Evolutionary conservation across 2,329 filamentous ascomycete species (phyloP).

Genomic region (Boeremia exigua): DNA sequence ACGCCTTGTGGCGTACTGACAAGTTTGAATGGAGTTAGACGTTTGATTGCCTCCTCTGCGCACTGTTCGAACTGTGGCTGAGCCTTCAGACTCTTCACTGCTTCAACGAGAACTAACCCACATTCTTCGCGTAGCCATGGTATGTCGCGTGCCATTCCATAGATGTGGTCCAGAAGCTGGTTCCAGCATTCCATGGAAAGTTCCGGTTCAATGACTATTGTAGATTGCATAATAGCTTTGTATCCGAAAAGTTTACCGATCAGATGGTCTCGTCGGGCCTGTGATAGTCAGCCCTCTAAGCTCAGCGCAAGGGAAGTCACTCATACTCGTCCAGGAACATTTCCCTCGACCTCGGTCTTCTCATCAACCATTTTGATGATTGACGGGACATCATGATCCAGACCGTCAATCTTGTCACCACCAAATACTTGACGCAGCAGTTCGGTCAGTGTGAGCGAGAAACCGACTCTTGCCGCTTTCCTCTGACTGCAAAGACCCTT

Average conservation of each 20-base stretch:
- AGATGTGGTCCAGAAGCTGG: constrained; percentile 72
- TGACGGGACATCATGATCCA: constrained; percentile 49
- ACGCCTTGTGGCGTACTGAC: constrained; percentile 86
- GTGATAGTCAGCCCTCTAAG: constrained; percentile 1
- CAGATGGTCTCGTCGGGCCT: constrained; percentile 85
- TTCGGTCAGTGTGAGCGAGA: constrained; percentile 87
- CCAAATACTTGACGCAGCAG: constrained; percentile 74
- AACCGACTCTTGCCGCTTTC: constrained; percentile 86
- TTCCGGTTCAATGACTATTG: constrained; percentile 68
- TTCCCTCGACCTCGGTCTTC: constrained; percentile 59
- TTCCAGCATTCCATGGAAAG: constrained; percentile 65
- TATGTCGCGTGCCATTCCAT: constrained; percentile 79
- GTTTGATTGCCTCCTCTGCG: constrained; percentile 67
- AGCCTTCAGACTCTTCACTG: constrained; percentile 63
- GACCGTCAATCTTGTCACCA: constrained; percentile 35
- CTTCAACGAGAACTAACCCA: constrained; percentile 79
- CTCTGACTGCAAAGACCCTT: constrained; percentile 87
- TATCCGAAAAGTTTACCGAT: constrained; percentile 88
- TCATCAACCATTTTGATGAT: constrained; percentile 60
- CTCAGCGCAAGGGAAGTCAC: neutral
- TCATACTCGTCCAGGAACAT: constrained; percentile 61
- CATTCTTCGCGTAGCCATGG: constrained; percentile 90
- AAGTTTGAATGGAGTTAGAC: constrained; percentile 68
- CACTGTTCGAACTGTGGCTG: constrained; percentile 59
- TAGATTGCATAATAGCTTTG: constrained; percentile 83